Evolutionary conservation across 1,284 basidiomycete genomes (phyloP), one percentile per base, ranked within the genome.

Genomic region (Anthracocystis walkeri): DNA sequence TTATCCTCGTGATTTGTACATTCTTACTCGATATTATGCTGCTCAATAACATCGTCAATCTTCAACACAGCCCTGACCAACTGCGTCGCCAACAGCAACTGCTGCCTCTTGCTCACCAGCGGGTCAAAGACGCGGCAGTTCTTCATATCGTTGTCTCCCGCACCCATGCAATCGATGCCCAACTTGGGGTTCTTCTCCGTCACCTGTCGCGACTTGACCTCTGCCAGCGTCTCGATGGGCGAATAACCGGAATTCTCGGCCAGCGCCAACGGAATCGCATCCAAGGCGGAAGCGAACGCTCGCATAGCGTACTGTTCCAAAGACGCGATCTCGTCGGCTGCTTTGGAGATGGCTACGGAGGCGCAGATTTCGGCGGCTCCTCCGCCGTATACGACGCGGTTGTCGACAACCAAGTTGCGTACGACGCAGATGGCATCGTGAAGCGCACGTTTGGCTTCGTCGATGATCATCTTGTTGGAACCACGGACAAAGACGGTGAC

Each of bases 281-380:
- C 96, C 8, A 99, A 88, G 11, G 96, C 96, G 31, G 93, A 92
- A 1, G 96, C 90, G 85, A 98, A 99, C 18, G 96, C 95, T 48
- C 96, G 92, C 95, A 99, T 98, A 1, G 96, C 96, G 85, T 99
- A 99, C 88, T 99, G 96, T 87, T 99, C 96, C 82, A 99, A 96
- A 10, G 93, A 90, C 1, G 96, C 92, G 80, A 97, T 97, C 92
- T 93, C 72, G 86, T 99, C 97, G 18, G 96, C 96, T 54, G 93
- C 94, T 85, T 94, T 93, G 60, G 92, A 88, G 3, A 99, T 95
- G 23, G 96, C 95, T 62, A 99, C 90, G 27, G 94, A 91, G 75
- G 92, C 95, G 80, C 93, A 95, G 83, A 99, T 97, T 86, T 99
- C 96, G 7, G 96, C 95, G 1, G 97, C 94, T 60, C 97, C 96